A percentile compares a stretch with the other conserved stretches of the same genome.
phyloP scores from a whole-genome alignment of 1,284 basidiomycete genomes.

The Phellinidium pouzarii region DNA sequence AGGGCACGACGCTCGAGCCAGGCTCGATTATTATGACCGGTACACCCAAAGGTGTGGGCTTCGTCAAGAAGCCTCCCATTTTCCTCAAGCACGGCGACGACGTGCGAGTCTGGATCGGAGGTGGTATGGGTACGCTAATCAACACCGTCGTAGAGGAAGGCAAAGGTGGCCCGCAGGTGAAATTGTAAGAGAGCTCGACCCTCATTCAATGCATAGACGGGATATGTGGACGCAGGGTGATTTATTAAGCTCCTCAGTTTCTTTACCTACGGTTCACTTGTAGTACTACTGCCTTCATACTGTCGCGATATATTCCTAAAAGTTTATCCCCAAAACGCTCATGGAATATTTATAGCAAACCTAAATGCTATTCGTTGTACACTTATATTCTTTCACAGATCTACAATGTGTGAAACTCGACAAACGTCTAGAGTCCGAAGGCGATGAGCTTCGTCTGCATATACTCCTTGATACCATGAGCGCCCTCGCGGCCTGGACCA shows the following conservation, averaged over 20 bases:
- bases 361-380: background rate
- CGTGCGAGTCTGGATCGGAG: constrained; percentile 57
- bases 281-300: background rate
- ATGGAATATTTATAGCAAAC: background rate
- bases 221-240: background rate
- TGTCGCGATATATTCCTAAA: too few species aligned
- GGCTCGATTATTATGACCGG: constrained; percentile 81
- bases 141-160: constrained; percentile 71
- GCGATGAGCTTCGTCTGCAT: constrained; percentile 75
- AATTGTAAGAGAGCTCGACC: constrained; percentile 28
- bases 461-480: constrained; percentile 81
- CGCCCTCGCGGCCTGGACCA: constrained; percentile 58
- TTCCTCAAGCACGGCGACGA: constrained; percentile 75
- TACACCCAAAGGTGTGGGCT: constrained; percentile 72
- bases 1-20: constrained; percentile 79
- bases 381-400: background rate
- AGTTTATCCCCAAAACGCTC: background rate
- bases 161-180: constrained; percentile 29
- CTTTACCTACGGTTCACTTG: background rate
- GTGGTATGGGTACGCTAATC: constrained; percentile 65
- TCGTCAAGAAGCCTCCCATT: constrained; percentile 60
- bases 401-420: background rate
- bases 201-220: background rate
- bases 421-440: too few species aligned
- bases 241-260: background rate